These are phyloP conservation scores for Aureobasidium mangrovei DNA, from an alignment of 2,329 filamentous ascomycete genomes.

Conservation along the genomic window DNA sequence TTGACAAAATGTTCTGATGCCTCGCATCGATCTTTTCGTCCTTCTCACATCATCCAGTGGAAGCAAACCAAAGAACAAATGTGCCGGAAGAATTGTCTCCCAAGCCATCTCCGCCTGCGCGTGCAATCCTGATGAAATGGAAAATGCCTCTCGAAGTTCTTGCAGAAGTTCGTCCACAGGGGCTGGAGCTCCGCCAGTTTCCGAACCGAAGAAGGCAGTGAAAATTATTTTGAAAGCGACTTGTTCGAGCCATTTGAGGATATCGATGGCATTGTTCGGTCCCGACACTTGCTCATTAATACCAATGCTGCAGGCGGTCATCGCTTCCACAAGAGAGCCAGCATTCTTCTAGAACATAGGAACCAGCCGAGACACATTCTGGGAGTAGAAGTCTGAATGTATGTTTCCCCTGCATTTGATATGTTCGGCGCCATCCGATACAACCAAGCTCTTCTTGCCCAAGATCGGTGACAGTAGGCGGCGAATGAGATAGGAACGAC, in stretches of 20 bases:
- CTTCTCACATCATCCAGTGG: background rate
- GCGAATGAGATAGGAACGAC: conserved; percentile 7
- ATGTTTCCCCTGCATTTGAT: background rate
- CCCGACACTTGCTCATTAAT: background rate
- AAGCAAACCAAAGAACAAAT: background rate
- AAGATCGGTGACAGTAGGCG: conserved; percentile 2
- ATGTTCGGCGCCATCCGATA: conserved; percentile 1
- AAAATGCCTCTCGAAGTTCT: conserved; percentile 5
- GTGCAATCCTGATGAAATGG: background rate
- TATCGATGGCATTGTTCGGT: background rate
- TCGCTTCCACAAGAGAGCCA: background rate
- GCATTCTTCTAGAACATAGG: conserved; percentile 5
- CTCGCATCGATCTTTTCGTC: background rate
- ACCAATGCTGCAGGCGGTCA: background rate
- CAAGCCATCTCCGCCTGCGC: conserved; percentile 1
- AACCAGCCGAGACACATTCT: background rate
- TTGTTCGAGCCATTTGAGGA: background rate
- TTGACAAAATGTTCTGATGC: background rate
- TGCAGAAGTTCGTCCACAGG: background rate
- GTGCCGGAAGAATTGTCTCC: conserved; percentile 4
- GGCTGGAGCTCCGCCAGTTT: background rate
- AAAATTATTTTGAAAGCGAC: background rate
- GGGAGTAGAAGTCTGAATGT: background rate
- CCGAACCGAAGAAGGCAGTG: background rate
- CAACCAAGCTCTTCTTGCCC: conserved; percentile 2